These are phyloP conservation scores for Chalciporus chontae DNA, from an alignment of 768 basidiomycete genomes.

Conservation along the genomic window DNA sequence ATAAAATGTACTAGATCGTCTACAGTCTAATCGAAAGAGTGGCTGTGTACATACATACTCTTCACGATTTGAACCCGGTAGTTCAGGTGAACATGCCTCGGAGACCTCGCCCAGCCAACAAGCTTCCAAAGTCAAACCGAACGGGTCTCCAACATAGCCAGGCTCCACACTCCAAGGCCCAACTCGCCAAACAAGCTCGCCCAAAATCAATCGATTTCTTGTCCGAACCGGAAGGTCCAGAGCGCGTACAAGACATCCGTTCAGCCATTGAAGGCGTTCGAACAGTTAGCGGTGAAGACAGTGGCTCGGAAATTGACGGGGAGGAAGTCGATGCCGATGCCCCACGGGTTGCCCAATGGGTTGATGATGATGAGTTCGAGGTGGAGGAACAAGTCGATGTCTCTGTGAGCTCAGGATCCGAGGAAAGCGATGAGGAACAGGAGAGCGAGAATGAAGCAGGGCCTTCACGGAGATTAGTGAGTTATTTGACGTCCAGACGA, in stretches of 20 bases:
- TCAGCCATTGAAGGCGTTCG: neutral
- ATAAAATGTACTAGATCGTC: too few relatives aligned
- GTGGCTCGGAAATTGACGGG: slow-evolving; percentile 26
- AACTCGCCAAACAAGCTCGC: slow-evolving; percentile 7
- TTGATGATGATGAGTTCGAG: slow-evolving; percentile 44
- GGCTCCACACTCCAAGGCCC: slow-evolving; percentile 4
- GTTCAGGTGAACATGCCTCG: slow-evolving; percentile 7
- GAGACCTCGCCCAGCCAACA: slow-evolving; percentile 2
- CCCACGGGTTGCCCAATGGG: slow-evolving; percentile 61
- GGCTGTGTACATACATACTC: neutral
- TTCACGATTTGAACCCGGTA: too few relatives aligned
- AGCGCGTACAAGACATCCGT: neutral
- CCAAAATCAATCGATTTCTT: slow-evolving; percentile 17
- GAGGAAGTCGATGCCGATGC: slow-evolving; percentile 26
- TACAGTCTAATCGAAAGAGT: neutral
- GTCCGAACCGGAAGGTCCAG: slow-evolving; percentile 8
- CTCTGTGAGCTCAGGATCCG: slow-evolving; percentile 8
- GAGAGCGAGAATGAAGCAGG: neutral
- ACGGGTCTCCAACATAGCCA: neutral
- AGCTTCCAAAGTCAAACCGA: neutral
- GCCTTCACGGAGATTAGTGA: slow-evolving; percentile 18
- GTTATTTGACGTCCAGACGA: neutral
- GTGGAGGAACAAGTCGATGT: slow-evolving; percentile 11
- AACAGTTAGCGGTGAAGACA: slow-evolving; percentile 19
- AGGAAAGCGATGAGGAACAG: slow-evolving; percentile 10